Evolutionary conservation across 768 basidiomycete genomes (phyloP).

Genomic region (Lentinula edodes): DNA sequence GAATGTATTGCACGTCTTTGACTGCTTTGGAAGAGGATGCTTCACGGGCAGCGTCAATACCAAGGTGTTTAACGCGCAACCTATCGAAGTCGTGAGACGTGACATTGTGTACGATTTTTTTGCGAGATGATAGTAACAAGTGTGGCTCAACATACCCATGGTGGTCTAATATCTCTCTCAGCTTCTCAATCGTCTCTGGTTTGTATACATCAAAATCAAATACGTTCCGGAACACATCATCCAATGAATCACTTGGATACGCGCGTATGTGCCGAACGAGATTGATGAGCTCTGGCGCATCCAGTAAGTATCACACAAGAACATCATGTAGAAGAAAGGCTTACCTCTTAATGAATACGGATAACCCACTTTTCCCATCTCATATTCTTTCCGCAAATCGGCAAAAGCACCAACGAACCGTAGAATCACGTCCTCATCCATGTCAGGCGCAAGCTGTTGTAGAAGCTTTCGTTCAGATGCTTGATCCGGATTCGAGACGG

Average conservation of each 20-base stretch:
- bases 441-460: slow-evolving; percentile 55
- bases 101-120: not conserved
- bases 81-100: slow-evolving; percentile 20
- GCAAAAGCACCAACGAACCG: slow-evolving; percentile 62
- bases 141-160: slow-evolving; percentile 41
- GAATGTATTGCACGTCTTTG: slow-evolving; percentile 53
- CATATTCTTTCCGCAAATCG: slow-evolving; percentile 54
- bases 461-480: slow-evolving; percentile 58
- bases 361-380: slow-evolving; percentile 52
- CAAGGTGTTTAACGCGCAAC: slow-evolving; percentile 46
- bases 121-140: not conserved
- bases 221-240: slow-evolving; percentile 55
- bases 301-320: not conserved
- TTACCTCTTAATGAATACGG: slow-evolving; percentile 67
- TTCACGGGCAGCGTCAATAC: slow-evolving; percentile 54
- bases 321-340: not conserved
- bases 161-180: slow-evolving; percentile 50
- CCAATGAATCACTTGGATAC: slow-evolving; percentile 53
- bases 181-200: slow-evolving; percentile 57
- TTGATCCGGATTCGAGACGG: slow-evolving; percentile 63
- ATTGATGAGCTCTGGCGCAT: slow-evolving; percentile 52
- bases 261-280: slow-evolving; percentile 58
- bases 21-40: slow-evolving; percentile 37
- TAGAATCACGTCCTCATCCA: slow-evolving; percentile 45
- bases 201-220: slow-evolving; percentile 71